Conservation (phyloP, 768 basidiomycete genomes). For the Phallus indusiatus region DNA sequence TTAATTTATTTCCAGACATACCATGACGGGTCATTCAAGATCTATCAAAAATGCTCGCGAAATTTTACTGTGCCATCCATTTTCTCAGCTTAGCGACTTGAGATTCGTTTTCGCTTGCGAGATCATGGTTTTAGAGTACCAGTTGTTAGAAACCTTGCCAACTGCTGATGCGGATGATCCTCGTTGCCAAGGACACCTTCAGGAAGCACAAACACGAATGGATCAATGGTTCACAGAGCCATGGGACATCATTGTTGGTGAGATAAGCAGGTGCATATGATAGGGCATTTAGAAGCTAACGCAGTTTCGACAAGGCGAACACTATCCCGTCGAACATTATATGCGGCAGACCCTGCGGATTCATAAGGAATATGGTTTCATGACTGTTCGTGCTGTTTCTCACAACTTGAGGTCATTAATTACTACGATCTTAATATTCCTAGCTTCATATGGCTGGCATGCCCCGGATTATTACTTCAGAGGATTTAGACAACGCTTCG, state of each 20-base stretch:
- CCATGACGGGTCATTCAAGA: slow-evolving; percentile 5
- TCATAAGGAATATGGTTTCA: neutral
- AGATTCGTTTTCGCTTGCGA: slow-evolving; percentile 5
- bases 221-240: slow-evolving; percentile 1
- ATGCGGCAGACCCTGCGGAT: slow-evolving; percentile 2
- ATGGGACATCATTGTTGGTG: neutral
- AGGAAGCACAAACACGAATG: neutral
- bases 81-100: slow-evolving; percentile 3
- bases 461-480: slow-evolving; percentile 1
- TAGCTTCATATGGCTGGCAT: slow-evolving; percentile 6
- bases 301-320: neutral
- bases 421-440: neutral
- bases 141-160: slow-evolving; percentile 1
- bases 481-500: neutral
- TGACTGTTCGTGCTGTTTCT: neutral
- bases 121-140: slow-evolving; percentile 4
- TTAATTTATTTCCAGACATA: neutral
- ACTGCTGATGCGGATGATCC: slow-evolving; percentile 1
- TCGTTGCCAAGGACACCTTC: neutral
- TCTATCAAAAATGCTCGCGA: slow-evolving; percentile 6
- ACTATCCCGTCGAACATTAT: slow-evolving; percentile 1
- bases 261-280: neutral
- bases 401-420: neutral
- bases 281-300: neutral
- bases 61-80: neutral